Evolutionary conservation across 345 rosid genomes (phyloP).

Genomic region (Boechera stricta): DNA sequence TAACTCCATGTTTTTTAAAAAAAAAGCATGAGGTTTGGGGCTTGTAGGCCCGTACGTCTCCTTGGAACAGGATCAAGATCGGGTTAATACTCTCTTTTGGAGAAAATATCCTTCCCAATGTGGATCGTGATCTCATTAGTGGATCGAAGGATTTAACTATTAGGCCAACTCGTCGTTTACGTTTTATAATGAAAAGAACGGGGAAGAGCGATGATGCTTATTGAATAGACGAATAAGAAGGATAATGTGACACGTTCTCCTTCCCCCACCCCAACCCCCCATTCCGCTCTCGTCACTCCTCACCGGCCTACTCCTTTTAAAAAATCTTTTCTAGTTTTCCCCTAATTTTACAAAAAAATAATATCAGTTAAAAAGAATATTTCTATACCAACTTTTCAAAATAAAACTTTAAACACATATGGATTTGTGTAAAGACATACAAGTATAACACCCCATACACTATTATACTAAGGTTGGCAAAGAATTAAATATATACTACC

Average conservation of each 20-base stretch:
- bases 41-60: too few species aligned
- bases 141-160: too few species aligned
- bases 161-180: too few species aligned
- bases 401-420: background rate
- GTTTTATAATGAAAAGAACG: background rate
- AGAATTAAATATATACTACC: background rate
- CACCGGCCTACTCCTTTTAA: conserved; percentile 28
- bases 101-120: too few species aligned
- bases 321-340: background rate
- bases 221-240: background rate
- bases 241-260: conserved; percentile 37
- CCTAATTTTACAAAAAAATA: background rate
- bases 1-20: too few species aligned
- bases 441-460: conserved; percentile 10
- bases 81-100: too few species aligned
- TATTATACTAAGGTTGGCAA: conserved; percentile 7
- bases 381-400: conserved; percentile 8
- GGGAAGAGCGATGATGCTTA: conserved; percentile 23
- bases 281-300: conserved; percentile 39
- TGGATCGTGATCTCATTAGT: too few species aligned
- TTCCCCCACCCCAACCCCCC: background rate
- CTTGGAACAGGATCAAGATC: too few species aligned
- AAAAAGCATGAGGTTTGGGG: too few species aligned
- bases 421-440: background rate
- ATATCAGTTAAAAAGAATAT: background rate